Evolutionary conservation across 148 eudicot species (phyloP).

Genomic region (Chenopodium suecicum): DNA sequence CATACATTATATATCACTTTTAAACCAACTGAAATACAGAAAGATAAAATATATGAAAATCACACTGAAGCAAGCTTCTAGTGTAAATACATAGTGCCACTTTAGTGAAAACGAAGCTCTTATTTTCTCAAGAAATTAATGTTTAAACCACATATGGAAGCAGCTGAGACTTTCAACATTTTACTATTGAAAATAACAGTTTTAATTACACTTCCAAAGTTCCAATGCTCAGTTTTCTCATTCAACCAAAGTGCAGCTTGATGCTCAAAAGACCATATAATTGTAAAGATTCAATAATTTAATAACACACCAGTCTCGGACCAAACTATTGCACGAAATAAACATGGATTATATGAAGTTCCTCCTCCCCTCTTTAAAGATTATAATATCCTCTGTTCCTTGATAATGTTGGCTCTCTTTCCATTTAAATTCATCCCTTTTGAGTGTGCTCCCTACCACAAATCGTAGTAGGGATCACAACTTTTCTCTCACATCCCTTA

Average conservation of each 20-base stretch:
- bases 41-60: background rate
- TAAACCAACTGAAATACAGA: background rate
- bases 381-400: background rate
- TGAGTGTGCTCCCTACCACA: no score
- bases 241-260: slow-evolving; percentile 2
- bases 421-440: no score
- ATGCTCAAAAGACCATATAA: background rate
- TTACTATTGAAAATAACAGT: background rate
- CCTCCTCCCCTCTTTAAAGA: background rate
- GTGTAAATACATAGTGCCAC: background rate
- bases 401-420: no score
- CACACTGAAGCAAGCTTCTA: background rate
- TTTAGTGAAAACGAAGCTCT: background rate
- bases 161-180: background rate
- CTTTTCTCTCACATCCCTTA: no score
- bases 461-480: no score
- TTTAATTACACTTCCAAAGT: background rate
- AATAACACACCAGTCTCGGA: background rate
- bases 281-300: background rate
- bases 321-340: background rate
- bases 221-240: background rate
- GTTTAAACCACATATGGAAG: background rate
- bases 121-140: background rate
- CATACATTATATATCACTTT: background rate
- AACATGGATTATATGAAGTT: background rate